Conservation (phyloP, 2,329 filamentous ascomycete species). For the Alternaria triticimaculans region DNA sequence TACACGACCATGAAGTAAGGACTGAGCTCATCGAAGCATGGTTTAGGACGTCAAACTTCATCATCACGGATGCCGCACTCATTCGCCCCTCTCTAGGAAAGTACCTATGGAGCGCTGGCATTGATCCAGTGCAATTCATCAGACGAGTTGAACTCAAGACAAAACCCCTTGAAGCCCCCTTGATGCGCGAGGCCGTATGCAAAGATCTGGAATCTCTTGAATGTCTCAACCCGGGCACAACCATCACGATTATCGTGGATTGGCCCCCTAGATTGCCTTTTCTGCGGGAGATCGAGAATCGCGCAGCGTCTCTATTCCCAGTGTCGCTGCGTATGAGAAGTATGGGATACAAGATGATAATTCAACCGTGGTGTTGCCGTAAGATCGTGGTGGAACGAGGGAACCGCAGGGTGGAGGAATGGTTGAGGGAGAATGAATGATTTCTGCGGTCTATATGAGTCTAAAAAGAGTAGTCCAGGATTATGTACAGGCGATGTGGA, state of each 20-base stretch:
- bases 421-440: not conserved
- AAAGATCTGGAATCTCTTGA: rapidly evolving
- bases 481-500: not conserved
- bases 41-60: not conserved
- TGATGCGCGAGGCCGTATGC: not conserved
- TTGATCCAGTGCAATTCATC: not conserved
- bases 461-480: not conserved
- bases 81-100: not conserved
- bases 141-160: not conserved
- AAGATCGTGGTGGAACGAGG: not conserved
- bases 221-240: not conserved
- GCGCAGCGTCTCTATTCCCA: not conserved
- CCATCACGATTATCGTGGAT: not conserved
- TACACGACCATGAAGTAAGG: not conserved
- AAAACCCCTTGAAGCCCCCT: not conserved
- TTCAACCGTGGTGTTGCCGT: not conserved
- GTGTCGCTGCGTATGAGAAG: not conserved
- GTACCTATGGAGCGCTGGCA: not conserved
- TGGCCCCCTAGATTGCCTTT: too few relatives aligned
- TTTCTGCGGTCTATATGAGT: not conserved
- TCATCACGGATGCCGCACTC: not conserved
- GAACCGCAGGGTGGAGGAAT: not conserved
- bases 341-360: not conserved
- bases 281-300: not conserved
- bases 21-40: not conserved